phyloP scores from a whole-genome alignment of 345 rosid species.

The Physaria fendleri region DNA sequence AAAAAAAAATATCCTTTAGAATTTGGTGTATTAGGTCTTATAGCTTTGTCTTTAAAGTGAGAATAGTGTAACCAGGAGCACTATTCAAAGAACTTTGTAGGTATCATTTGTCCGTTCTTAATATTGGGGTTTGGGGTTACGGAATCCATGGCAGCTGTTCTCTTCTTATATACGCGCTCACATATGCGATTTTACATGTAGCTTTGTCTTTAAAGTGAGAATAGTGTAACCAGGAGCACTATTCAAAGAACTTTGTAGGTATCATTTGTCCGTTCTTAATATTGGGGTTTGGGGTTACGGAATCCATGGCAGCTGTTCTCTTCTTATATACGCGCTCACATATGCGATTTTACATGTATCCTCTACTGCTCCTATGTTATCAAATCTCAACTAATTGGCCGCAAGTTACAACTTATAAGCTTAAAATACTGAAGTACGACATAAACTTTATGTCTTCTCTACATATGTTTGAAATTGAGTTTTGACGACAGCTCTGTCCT shows the following conservation, averaged over 20 bases:
- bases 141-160: conserved; percentile 1
- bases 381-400: not conserved
- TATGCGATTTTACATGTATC: not conserved
- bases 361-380: conserved; percentile 2
- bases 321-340: not conserved
- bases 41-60: too few species aligned
- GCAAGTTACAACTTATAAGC: not conserved
- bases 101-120: not conserved
- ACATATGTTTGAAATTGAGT: not conserved
- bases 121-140: not conserved
- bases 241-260: not conserved
- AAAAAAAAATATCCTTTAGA: too few species aligned
- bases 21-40: too few species aligned
- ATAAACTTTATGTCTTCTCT: not conserved
- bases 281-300: not conserved
- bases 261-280: not conserved
- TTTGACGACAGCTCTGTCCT: not conserved
- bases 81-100: not conserved
- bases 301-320: conserved; percentile 3
- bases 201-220: too few species aligned
- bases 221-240: not conserved
- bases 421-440: not conserved
- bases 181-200: not conserved
- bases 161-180: not conserved
- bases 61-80: not conserved